phyloP scores from a whole-genome alignment of 345 rosid species.

The Gossypium herbaceum region DNA sequence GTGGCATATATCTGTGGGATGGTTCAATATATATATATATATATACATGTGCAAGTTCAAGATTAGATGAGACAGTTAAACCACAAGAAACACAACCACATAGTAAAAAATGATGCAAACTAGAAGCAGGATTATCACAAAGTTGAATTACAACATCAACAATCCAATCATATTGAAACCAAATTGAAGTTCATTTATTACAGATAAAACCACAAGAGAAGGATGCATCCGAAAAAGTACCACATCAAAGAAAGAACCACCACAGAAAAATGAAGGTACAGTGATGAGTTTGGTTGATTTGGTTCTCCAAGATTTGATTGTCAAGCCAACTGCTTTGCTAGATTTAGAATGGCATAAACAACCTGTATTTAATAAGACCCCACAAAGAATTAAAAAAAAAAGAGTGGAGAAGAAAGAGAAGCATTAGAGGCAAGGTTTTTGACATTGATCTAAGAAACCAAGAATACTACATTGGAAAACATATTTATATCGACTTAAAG shows the following conservation, averaged over 20 bases:
- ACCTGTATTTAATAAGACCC: neutral
- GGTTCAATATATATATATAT: too few species aligned
- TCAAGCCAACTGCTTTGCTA: neutral
- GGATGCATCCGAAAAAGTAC: neutral
- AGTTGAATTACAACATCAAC: neutral
- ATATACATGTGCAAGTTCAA: too few species aligned
- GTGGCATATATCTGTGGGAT: too few species aligned
- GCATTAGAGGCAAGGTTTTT: neutral
- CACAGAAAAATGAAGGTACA: neutral
- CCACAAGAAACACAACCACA: too few species aligned
- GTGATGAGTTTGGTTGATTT: neutral
- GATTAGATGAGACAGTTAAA: too few species aligned
- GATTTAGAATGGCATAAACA: neutral
- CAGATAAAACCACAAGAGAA: neutral
- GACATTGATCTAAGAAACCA: neutral
- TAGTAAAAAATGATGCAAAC: too few species aligned
- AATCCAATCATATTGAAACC: neutral
- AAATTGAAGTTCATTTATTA: neutral
- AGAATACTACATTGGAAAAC: neutral
- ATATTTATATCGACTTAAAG: neutral
- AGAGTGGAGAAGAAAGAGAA: neutral
- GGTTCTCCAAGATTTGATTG: neutral
- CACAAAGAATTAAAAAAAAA: neutral
- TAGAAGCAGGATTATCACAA: neutral
- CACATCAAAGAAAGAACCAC: neutral